Conservation (phyloP, 352 stramenopile genomes). For the Pythium brachiatum region DNA sequence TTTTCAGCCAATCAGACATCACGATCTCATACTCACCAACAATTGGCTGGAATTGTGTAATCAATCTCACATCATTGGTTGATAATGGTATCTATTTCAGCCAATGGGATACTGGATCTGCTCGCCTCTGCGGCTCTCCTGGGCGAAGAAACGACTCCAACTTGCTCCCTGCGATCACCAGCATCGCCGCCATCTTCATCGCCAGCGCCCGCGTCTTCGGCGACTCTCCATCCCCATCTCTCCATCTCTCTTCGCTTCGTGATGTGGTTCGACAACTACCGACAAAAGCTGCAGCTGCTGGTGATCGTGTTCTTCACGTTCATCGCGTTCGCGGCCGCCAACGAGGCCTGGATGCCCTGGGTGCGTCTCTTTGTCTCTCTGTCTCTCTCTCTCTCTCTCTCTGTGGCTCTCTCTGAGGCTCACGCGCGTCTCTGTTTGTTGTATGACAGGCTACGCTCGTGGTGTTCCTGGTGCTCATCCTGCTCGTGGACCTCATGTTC, state of each 20-base stretch:
- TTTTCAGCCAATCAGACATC: constrained; percentile 12
- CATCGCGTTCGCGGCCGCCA: constrained; percentile 67
- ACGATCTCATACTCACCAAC: neutral
- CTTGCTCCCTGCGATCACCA: neutral
- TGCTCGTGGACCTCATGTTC: constrained; percentile 74
- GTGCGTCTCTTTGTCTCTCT: constrained; percentile 32
- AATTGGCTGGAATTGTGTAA: neutral
- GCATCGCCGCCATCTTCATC: neutral
- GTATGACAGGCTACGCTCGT: constrained; percentile 58
- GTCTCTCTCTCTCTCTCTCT: neutral
- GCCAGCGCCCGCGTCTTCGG: neutral
- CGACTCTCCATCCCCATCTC: neutral
- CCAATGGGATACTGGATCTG: constrained; percentile 1
- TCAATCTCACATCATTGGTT: neutral
- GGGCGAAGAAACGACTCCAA: constrained; percentile 1
- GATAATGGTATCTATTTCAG: neutral
- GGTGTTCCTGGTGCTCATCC: constrained; percentile 70
- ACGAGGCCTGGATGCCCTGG: constrained; percentile 80
- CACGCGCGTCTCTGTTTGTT: constrained; percentile 1
- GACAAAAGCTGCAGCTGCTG: constrained; percentile 78
- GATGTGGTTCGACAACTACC: constrained; percentile 77
- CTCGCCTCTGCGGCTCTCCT: neutral
- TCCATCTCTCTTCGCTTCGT: constrained; percentile 8
- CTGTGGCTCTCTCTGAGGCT: neutral
- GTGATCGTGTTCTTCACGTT: constrained; percentile 84